Evolutionary conservation across 768 basidiomycete genomes (phyloP).

Genomic region (Candolleomyces aberdarensis): DNA sequence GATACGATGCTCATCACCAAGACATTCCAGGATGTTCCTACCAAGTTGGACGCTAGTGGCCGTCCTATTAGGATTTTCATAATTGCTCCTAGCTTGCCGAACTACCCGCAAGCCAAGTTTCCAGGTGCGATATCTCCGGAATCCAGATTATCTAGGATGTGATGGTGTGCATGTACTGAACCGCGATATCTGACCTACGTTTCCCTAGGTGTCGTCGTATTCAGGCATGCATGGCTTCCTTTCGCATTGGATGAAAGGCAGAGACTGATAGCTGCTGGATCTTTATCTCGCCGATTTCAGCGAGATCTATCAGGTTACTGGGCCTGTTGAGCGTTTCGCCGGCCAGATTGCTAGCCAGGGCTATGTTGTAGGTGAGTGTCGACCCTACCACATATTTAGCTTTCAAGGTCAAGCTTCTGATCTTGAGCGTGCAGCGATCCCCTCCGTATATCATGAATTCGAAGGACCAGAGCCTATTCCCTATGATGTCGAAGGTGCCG

Average conservation of each 20-base stretch:
- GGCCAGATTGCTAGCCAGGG: constrained; percentile 87
- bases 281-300: constrained; percentile 32
- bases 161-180: neutral
- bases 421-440: constrained; percentile 52
- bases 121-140: constrained; percentile 51
- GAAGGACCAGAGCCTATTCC: constrained; percentile 84
- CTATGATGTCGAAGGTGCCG: constrained; percentile 80
- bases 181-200: neutral
- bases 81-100: constrained; percentile 72
- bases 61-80: constrained; percentile 78
- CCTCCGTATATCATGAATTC: constrained; percentile 90
- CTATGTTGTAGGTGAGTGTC: constrained; percentile 67
- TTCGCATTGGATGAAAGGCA: neutral
- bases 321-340: constrained; percentile 91
- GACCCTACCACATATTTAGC: neutral
- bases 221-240: constrained; percentile 50
- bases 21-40: constrained; percentile 72
- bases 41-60: constrained; percentile 55
- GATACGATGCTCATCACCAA: constrained; percentile 77
- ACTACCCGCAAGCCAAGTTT: constrained; percentile 89
- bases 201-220: constrained; percentile 70
- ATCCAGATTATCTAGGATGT: neutral
- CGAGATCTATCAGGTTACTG: constrained; percentile 96
- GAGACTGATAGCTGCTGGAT: neutral
- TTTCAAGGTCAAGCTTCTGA: neutral